Base-by-base conservation (phyloP, 2,329 filamentous ascomycete species). In the Sporothrix variecibatus region DNA sequence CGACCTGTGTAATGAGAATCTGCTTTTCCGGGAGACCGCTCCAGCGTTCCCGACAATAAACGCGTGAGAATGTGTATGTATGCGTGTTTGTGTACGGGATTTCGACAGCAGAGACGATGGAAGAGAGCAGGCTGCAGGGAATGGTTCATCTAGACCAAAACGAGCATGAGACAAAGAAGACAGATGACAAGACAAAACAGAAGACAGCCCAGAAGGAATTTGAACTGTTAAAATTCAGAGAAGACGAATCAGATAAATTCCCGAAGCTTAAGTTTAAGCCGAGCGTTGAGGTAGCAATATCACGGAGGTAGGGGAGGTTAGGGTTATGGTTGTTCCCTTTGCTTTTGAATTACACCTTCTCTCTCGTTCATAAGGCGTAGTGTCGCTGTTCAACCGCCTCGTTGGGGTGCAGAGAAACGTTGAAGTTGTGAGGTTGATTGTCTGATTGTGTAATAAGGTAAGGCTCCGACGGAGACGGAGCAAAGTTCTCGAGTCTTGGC, bases 381-480 rank as follows among this genome's bases (percentile, higher is more conserved):
- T 65, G n/a, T 40, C n/a, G 11, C 34, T 7, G 34, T 15, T 43
- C 31, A 40, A 64, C 34, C 60, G 38, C 11, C 62, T 43, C 20
- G 46, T 53, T 53, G 43, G 26, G 43, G 43, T 51, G 40, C 23
- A 49, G 7, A 17, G 40, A 20, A 31, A 34, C 17, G 43, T 23
- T 31, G 12, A 46, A 69, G 12, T 28, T 12, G 31, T 12, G 31
- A 53, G 17, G 49, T 69, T 53, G 67, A n/a, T 23, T 53, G 23
- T 60, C 4, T 31, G 11, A n/a, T n/a, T 58, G 58, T 51, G 26
- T 51, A 69, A 69, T 51, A 69, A 68, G 67, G 11, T 51, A 69
- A 68, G 67, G 11, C 60, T 75, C 75, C 75, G 75, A 70, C 75
- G 75, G 75, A 75, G 71, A 72, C 75, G 75, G 75, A 76, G 74